These are phyloP conservation scores for Obba rivulosa DNA, from an alignment of 768 basidiomycete species.

Conservation along the genomic window DNA sequence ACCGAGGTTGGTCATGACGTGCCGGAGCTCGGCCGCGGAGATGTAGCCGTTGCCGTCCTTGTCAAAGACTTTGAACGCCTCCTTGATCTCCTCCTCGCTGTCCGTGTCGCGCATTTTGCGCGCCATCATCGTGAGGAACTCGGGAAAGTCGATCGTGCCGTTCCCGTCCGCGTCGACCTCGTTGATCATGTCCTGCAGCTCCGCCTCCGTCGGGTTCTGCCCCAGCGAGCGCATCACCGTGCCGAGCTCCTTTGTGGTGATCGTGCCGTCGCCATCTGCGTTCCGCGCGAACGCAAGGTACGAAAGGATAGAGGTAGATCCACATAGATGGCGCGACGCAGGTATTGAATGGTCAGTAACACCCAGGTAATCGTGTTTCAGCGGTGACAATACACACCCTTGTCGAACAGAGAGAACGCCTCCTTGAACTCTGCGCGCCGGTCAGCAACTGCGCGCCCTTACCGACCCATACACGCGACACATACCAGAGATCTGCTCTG, in stretches of 20 bases:
- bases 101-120: conserved; percentile 91
- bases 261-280: conserved; percentile 87
- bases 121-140: conserved; percentile 83
- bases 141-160: conserved; percentile 77
- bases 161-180: conserved; percentile 89
- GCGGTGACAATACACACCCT: conserved; percentile 47
- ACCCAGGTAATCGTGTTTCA: not conserved
- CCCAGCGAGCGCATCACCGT: conserved; percentile 92
- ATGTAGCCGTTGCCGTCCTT: conserved; percentile 94
- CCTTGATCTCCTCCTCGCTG: conserved; percentile 89
- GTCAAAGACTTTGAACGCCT: conserved; percentile 97
- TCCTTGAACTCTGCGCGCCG: conserved; percentile 86
- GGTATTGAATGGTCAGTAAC: conserved; percentile 6
- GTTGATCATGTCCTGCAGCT: conserved; percentile 94
- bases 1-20: conserved; percentile 92
- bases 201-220: conserved; percentile 89
- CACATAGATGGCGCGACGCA: conserved; percentile 2
- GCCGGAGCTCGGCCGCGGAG: conserved; percentile 77
- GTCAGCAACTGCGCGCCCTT: conserved; percentile 3
- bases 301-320: not conserved
- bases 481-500: conserved; percentile 90
- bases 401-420: conserved; percentile 97
- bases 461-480: conserved; percentile 8
- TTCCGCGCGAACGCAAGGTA: not conserved
- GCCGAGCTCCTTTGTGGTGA: conserved; percentile 86